phyloP scores from a whole-genome alignment of 2,329 filamentous ascomycete species.

The Botryotinia calthae region DNA sequence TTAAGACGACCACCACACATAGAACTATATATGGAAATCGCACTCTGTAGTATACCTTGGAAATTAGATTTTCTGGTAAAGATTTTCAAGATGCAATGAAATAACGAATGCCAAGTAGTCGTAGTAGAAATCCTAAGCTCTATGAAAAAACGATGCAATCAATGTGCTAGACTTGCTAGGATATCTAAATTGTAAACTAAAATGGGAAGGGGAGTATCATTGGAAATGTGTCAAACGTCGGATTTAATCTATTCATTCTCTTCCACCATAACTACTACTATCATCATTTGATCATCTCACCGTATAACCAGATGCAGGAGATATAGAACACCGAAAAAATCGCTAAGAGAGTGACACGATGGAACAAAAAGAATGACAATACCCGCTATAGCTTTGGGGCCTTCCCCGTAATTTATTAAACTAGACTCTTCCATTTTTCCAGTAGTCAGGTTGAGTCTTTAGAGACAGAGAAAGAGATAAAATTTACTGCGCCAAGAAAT shows the following conservation, averaged over 20 bases:
- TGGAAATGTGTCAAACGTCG: neutral
- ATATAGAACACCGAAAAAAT: neutral
- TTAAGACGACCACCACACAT: neutral
- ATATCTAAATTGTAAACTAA: neutral
- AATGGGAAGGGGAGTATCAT: neutral
- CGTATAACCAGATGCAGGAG: neutral
- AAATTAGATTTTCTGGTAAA: too few species aligned
- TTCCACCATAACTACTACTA: neutral
- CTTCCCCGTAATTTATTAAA: constrained; percentile 3
- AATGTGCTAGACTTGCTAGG: neutral
- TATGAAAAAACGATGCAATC: neutral
- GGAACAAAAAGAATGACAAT: neutral
- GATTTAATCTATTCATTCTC: neutral
- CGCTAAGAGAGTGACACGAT: neutral
- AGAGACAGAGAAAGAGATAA: neutral
- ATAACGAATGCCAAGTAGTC: neutral
- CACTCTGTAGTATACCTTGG: too few species aligned
- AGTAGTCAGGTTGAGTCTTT: neutral
- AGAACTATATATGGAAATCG: too few species aligned
- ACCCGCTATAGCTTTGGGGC: constrained; percentile 2
- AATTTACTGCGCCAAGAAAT: neutral
- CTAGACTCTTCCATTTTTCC: constrained; percentile 7
- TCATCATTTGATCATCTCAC: neutral
- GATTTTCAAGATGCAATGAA: too few species aligned
- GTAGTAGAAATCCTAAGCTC: neutral